A percentile compares a stretch with the other conserved stretches of the same genome.
Evolutionary conservation across 2,329 filamentous ascomycete genomes (phyloP).

Genomic region (Stromatinia cepivora): DNA sequence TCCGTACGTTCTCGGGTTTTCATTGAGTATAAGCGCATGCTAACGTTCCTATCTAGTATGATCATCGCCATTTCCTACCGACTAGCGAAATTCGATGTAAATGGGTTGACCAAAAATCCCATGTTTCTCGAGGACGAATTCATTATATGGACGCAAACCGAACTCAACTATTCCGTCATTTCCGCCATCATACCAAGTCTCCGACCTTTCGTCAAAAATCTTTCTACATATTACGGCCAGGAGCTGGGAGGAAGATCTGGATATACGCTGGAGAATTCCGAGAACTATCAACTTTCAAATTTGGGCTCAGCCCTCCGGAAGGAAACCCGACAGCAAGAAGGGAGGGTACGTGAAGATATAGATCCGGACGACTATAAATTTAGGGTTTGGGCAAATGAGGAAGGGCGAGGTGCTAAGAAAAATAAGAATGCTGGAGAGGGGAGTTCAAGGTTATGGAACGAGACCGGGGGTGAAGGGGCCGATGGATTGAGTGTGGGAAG

Average conservation of each 20-base stretch:
- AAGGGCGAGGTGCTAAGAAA: background rate
- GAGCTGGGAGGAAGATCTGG: conserved; percentile 15
- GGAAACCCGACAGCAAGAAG: background rate
- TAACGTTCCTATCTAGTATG: conserved; percentile 39
- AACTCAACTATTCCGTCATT: conserved; percentile 46
- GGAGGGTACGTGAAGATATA: conserved; percentile 4
- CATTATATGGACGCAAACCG: conserved; percentile 45
- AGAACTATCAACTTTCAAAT: conserved; percentile 23
- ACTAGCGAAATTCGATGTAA: conserved; percentile 42
- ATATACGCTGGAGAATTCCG: conserved; percentile 10
- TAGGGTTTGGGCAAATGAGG: conserved; percentile 22
- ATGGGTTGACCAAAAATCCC: conserved; percentile 41
- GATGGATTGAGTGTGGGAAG: conserved; percentile 27
- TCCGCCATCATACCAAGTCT: conserved; percentile 48
- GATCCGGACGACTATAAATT: conserved; percentile 26
- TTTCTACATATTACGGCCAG: conserved; percentile 41
- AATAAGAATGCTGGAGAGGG: background rate
- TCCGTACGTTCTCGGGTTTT: conserved; percentile 37
- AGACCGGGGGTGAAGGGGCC: background rate
- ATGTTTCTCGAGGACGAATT: conserved; percentile 43
- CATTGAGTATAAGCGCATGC: background rate
- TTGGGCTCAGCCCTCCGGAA: background rate
- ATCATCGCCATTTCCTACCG: conserved; percentile 45
- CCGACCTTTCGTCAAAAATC: conserved; percentile 47
- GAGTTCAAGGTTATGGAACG: background rate